Evolutionary conservation across 495 filamentous ascomycete species (phyloP).

Genomic region (Bathelium albidoporum): DNA sequence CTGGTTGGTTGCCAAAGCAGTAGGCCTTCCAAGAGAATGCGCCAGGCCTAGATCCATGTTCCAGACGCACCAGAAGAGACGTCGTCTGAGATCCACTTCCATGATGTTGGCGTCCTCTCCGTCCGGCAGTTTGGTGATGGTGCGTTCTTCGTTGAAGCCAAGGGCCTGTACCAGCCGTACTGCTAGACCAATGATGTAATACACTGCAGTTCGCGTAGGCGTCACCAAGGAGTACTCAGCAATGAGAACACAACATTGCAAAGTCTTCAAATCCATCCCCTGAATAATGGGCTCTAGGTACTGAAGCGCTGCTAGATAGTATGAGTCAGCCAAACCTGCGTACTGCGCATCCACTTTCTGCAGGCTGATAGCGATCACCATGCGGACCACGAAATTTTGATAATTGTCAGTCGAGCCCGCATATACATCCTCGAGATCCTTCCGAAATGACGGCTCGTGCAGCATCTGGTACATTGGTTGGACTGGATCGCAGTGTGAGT

Average conservation of each 20-base stretch:
- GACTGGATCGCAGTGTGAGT: constrained; percentile 37
- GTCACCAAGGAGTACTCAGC: constrained; percentile 87
- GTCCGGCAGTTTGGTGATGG: constrained; percentile 40
- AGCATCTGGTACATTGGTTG: constrained; percentile 77
- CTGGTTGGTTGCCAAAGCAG: constrained; percentile 63
- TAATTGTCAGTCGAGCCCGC: constrained; percentile 62
- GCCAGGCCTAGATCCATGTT: constrained; percentile 82
- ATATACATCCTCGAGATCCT: constrained; percentile 71
- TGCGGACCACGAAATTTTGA: constrained; percentile 73
- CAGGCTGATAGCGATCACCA: constrained; percentile 86
- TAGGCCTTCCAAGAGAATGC: constrained; percentile 74
- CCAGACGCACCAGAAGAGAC: constrained; percentile 74
- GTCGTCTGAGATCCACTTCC: constrained; percentile 77
- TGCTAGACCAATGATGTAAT: constrained; percentile 81
- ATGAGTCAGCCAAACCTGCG: constrained; percentile 79
- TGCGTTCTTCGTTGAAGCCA: constrained; percentile 74
- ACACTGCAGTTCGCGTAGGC: constrained; percentile 78
- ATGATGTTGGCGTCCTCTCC: constrained; percentile 44
- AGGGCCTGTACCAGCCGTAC: constrained; percentile 78
- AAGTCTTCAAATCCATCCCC: constrained; percentile 70
- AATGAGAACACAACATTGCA: constrained; percentile 84
- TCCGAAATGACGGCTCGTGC: constrained; percentile 69
- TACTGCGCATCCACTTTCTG: constrained; percentile 75
- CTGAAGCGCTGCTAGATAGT: constrained; percentile 77
- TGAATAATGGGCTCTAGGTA: constrained; percentile 67